Base-by-base conservation (phyloP, 306 rosid species). In the Begonia loranthoides region DNA sequence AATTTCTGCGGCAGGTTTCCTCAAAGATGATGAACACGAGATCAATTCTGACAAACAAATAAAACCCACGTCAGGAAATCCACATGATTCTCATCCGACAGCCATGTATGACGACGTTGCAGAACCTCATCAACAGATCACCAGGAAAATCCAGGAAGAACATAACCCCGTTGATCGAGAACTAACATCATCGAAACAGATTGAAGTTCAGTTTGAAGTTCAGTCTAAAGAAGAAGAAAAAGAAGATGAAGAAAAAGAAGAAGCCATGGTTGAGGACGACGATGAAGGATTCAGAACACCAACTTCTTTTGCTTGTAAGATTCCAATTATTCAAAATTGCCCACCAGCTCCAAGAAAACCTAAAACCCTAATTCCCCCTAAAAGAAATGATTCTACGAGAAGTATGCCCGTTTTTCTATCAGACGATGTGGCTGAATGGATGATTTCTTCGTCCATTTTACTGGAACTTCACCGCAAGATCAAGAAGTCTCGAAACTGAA, bases 261-360 rank as follows among this genome's bases (percentile, higher is more conserved):
- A 13, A 3, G 51, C 6, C 16, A 40, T 16, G 6, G 64, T 52
- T 4, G 55, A 54, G 5, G 68, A 69, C 2, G 66, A 65, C 1
- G 36, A 67, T 13, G 79, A 77, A 68, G 96, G 96, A 0, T 77
- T 66, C 65, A 75, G 52, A 66, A 87, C 96, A 49, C 96, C 96
- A 51, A 73, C 80, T 36, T 57, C 75, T n/a, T 24, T 58, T 68
- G 75, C 74, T 14, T 74, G 69, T 70, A 77, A 51, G 68, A 71
- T 87, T 51, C 75, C 78, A 6, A 68, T 12, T 17, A 3, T 40
- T 33, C 45, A 52, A 49, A 56, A 56, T 10, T 87, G 94, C 38
- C 96, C 96, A 15, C 68, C 77, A 15, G 66, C 65, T 8, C 94
- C 94, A 22, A 71, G 58, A 58, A 78, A 79, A 51, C 72, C 61